Evolutionary conservation across 768 basidiomycete genomes (phyloP).

Genomic region (Trametes cubensis): DNA sequence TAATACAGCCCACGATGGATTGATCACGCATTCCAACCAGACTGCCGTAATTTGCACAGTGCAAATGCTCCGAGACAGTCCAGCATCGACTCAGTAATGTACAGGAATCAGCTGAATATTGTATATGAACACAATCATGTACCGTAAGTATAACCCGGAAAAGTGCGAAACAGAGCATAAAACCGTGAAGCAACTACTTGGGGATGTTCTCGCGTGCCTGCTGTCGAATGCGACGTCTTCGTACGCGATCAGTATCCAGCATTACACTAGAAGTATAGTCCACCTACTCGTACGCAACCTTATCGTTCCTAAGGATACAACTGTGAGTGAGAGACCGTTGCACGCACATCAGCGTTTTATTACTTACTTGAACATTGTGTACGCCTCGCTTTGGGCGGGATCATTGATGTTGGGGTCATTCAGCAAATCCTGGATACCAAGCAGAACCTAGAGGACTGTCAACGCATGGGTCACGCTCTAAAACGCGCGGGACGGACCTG

Average conservation of each 20-base stretch:
- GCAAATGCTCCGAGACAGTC: too few species aligned
- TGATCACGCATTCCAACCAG: too few species aligned
- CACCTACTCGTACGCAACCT: slow-evolving; percentile 86
- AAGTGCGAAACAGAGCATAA: slow-evolving; percentile 9
- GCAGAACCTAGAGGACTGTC: slow-evolving; percentile 65
- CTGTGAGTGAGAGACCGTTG: background rate
- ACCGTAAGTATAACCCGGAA: slow-evolving; percentile 22
- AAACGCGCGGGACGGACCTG: slow-evolving; percentile 56
- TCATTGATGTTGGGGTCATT: slow-evolving; percentile 97
- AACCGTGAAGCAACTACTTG: slow-evolving; percentile 50
- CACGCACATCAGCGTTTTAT: background rate
- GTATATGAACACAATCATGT: background rate
- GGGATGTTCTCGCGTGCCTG: slow-evolving; percentile 92
- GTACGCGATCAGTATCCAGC: slow-evolving; percentile 4
- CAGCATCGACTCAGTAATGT: too few species aligned
- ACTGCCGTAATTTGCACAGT: too few species aligned
- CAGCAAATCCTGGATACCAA: slow-evolving; percentile 94
- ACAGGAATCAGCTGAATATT: too few species aligned
- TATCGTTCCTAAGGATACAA: slow-evolving; percentile 75
- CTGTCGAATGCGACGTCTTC: slow-evolving; percentile 74
- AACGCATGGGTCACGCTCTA: background rate
- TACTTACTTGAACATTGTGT: slow-evolving; percentile 96
- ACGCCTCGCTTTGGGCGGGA: slow-evolving; percentile 97
- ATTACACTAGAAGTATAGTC: background rate
- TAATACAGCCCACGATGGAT: too few species aligned